These are phyloP conservation scores for Trypanosoma vivax DNA, from an alignment of 208 protist genomes.

Conservation along the genomic window DNA sequence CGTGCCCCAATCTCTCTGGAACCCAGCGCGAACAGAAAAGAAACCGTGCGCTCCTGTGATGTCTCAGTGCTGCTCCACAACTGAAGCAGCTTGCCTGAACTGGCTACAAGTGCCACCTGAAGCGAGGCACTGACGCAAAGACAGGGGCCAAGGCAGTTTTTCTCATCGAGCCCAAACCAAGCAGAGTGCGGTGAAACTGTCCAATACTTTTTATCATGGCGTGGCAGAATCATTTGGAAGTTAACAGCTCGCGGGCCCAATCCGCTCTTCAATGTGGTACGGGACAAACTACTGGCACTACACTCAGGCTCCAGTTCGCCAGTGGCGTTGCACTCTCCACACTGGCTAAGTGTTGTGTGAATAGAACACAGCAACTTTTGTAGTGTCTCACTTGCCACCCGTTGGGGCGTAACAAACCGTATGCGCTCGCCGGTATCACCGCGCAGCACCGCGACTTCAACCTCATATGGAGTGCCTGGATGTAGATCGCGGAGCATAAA, in stretches of 20 bases:
- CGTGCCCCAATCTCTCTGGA: neutral
- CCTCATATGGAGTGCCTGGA: constrained; percentile 13
- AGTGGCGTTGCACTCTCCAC: neutral
- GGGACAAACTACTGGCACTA: neutral
- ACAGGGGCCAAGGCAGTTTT: neutral
- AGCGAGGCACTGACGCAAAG: constrained; percentile 4
- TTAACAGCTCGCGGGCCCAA: neutral
- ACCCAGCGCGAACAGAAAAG: neutral
- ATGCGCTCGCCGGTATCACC: neutral
- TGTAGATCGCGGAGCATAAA: neutral
- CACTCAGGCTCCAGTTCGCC: too few species aligned
- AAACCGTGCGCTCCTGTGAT: neutral
- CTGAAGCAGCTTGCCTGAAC: constrained; percentile 10
- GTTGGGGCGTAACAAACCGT: constrained; percentile 11
- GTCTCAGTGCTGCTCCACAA: constrained; percentile 7
- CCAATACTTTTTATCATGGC: neutral
- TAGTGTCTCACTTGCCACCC: neutral
- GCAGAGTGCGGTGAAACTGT: neutral
- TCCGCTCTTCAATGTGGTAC: neutral
- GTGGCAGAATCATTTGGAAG: constrained; percentile 1
- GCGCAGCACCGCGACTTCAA: neutral
- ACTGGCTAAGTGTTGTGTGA: neutral
- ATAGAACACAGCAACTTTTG: constrained; percentile 1
- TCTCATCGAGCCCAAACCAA: constrained; percentile 1
- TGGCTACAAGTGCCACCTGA: constrained; percentile 4